These are phyloP conservation scores for Excoecaria cochinchinensis DNA, from an alignment of 345 rosid species.

Conservation along the genomic window DNA sequence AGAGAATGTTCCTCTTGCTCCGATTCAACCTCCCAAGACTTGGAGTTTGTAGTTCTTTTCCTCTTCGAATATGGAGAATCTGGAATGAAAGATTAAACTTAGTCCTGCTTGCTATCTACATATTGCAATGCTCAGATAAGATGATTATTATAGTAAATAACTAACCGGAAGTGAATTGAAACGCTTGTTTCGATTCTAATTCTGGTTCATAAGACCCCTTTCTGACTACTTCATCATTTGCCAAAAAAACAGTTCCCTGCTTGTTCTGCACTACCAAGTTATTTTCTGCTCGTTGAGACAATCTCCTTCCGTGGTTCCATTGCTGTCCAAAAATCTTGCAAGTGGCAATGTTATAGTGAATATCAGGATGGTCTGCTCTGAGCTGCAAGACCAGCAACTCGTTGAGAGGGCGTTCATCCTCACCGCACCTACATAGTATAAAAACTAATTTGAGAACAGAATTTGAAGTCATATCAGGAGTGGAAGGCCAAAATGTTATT, in stretches of 20 bases:
- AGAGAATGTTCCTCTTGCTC: conserved; percentile 75
- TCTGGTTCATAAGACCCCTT: conserved; percentile 28
- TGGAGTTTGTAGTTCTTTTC: conserved; percentile 33
- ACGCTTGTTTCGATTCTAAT: conserved; percentile 31
- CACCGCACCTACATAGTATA: conserved; percentile 49
- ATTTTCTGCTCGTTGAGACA: conserved; percentile 23
- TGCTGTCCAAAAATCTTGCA: conserved; percentile 46
- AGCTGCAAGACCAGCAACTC: conserved; percentile 61
- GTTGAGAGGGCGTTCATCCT: conserved; percentile 71
- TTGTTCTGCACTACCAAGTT: conserved; percentile 30
- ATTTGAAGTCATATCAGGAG: neutral
- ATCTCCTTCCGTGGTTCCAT: conserved; percentile 45
- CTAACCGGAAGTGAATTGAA: conserved; percentile 41
- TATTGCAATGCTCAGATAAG: neutral
- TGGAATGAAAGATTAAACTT: conserved; percentile 15
- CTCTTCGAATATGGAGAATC: conserved; percentile 42
- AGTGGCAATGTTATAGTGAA: conserved; percentile 31
- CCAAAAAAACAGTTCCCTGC: conserved; percentile 27
- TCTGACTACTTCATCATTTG: conserved; percentile 11
- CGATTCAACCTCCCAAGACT: conserved; percentile 46
- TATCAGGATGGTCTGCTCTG: conserved; percentile 39
- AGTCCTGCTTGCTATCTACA: neutral
- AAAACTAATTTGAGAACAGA: neutral
- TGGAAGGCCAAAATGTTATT: neutral
- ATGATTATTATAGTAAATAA: neutral